These are phyloP conservation scores for Exophiala spinifera DNA, from an alignment of 2,329 filamentous ascomycete species.

Conservation along the genomic window DNA sequence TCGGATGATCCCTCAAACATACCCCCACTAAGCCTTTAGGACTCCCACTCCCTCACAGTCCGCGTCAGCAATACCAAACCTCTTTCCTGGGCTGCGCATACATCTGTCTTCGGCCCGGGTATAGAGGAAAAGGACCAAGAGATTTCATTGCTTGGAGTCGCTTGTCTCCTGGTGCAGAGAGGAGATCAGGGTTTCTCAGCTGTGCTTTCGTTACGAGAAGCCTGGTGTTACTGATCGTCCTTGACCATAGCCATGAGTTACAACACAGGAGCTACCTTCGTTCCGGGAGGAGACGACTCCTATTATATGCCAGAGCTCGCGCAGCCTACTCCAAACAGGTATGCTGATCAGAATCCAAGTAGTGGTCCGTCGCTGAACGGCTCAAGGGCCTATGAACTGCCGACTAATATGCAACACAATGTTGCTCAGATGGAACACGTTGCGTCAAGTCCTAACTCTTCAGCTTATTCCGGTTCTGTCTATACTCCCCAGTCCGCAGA, in stretches of 20 bases:
- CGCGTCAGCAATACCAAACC: constrained; percentile 11
- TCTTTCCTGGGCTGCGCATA: constrained; percentile 1
- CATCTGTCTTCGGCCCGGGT: neutral
- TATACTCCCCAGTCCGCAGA: constrained; percentile 23
- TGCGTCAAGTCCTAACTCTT: constrained; percentile 20
- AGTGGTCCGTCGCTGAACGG: constrained; percentile 72
- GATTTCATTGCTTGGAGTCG: neutral
- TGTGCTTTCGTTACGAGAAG: neutral
- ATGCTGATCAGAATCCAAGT: constrained; percentile 33
- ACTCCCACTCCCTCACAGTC: constrained; percentile 4
- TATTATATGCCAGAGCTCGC: constrained; percentile 68
- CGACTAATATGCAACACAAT: constrained; percentile 93
- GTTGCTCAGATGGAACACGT: constrained; percentile 80
- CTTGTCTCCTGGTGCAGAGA: neutral
- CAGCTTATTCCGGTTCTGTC: constrained; percentile 20
- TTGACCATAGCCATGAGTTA: constrained; percentile 23
- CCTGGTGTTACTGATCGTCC: neutral
- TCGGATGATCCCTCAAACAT: constrained; percentile 11
- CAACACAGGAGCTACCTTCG: constrained; percentile 58
- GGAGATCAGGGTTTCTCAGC: neutral
- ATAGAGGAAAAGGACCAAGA: neutral
- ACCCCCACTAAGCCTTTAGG: constrained; percentile 10
- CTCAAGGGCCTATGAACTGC: constrained; percentile 57
- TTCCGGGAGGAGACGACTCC: constrained; percentile 65
- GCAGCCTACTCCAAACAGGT: constrained; percentile 69